Evolutionary conservation across 345 rosid genomes (phyloP).

Genomic region (Balakata baccata): DNA sequence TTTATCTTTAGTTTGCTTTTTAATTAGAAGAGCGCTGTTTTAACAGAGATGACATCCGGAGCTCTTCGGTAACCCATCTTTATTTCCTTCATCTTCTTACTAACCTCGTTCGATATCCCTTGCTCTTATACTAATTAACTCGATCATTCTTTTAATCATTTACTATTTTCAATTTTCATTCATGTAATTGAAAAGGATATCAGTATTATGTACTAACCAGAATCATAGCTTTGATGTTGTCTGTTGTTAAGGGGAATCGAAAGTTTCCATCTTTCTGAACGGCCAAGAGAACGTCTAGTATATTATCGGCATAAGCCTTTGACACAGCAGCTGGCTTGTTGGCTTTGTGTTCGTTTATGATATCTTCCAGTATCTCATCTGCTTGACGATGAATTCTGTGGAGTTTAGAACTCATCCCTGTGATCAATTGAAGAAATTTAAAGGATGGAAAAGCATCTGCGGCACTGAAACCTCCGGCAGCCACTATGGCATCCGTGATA

Average conservation of each 20-base stretch:
- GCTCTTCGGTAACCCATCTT: no score
- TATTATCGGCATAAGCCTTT: neutral
- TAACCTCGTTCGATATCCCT: no score
- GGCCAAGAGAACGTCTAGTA: slow-evolving; percentile 37
- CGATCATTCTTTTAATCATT: no score
- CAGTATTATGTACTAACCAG: slow-evolving; percentile 15
- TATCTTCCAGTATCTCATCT: slow-evolving; percentile 4
- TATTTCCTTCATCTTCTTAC: no score
- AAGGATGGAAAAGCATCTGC: slow-evolving; percentile 16
- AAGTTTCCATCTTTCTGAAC: slow-evolving; percentile 16
- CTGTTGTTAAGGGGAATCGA: slow-evolving; percentile 16
- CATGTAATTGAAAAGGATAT: neutral
- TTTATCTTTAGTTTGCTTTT: no score
- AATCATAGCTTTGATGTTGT: slow-evolving; percentile 38
- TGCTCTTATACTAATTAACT: no score
- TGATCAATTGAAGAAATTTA: neutral
- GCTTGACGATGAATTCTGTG: neutral
- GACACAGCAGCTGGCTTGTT: slow-evolving; percentile 4
- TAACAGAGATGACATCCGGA: no score
- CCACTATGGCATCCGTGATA: neutral
- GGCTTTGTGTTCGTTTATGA: neutral
- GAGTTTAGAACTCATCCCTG: neutral
- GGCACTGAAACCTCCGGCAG: slow-evolving; percentile 2
- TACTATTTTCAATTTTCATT: no score
- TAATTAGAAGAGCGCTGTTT: no score